Conservation (phyloP, 805 yeast species). For the Kodamaea kaohsiungensis region DNA sequence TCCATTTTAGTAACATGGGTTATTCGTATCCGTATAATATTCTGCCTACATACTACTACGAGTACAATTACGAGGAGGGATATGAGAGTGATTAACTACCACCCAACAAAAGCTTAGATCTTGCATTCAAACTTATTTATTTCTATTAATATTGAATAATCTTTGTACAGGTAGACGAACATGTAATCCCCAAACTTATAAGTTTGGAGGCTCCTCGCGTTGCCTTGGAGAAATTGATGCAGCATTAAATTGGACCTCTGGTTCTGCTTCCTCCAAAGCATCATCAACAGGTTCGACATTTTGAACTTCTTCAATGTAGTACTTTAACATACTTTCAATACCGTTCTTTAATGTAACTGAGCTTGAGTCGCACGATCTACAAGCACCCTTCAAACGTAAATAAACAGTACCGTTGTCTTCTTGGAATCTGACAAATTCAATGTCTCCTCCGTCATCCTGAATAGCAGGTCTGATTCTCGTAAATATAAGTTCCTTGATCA, state of each 20-base stretch:
- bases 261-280: slow-evolving; percentile 18
- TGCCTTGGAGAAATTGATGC: slow-evolving; percentile 25
- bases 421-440: slow-evolving; percentile 59
- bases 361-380: slow-evolving; percentile 69
- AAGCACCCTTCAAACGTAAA: slow-evolving; percentile 65
- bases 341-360: slow-evolving; percentile 68
- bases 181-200: slow-evolving; percentile 19
- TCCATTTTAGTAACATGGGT: slow-evolving; percentile 2
- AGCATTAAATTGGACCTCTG: slow-evolving; percentile 21
- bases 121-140: slow-evolving; percentile 1
- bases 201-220: slow-evolving; percentile 31
- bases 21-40: slow-evolving; percentile 7
- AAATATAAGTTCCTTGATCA: slow-evolving; percentile 68
- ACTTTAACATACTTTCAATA: slow-evolving; percentile 68
- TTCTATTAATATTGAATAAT: not conserved
- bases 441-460: slow-evolving; percentile 77
- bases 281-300: slow-evolving; percentile 56
- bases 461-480: slow-evolving; percentile 73
- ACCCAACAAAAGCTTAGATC: not conserved
- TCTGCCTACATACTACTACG: slow-evolving; percentile 7
- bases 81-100: slow-evolving; percentile 3
- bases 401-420: slow-evolving; percentile 59
- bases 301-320: slow-evolving; percentile 67
- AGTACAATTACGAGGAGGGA: slow-evolving; percentile 7
- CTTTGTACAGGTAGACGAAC: not conserved